A percentile compares a stretch with the other conserved stretches of the same genome.
Evolutionary conservation across 345 rosid species (phyloP).

Genomic region (Brassica incana): DNA sequence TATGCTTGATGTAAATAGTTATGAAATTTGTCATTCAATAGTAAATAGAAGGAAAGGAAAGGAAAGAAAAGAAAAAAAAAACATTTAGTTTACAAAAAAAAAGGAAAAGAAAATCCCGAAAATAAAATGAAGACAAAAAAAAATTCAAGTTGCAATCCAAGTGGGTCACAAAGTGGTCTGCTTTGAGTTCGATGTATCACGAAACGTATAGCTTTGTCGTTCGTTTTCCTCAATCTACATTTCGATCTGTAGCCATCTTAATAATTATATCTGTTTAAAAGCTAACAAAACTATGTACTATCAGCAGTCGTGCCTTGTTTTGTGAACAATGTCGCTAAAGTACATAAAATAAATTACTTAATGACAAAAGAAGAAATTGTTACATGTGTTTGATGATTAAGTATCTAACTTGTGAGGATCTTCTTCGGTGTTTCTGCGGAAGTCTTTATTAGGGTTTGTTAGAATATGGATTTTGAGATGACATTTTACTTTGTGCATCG

Average conservation of each 20-base stretch:
- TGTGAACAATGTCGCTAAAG: constrained; percentile 29
- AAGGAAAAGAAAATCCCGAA: constrained; percentile 4
- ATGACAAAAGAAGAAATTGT: constrained; percentile 8
- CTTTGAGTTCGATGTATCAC: constrained; percentile 28
- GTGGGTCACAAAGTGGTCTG: constrained; percentile 47
- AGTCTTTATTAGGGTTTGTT: constrained; percentile 28
- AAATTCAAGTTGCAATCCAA: constrained; percentile 36
- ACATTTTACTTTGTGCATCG: constrained; percentile 21
- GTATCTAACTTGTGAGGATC: constrained; percentile 5
- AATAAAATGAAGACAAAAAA: constrained; percentile 23
- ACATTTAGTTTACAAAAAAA: no score
- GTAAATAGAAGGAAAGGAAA: not conserved
- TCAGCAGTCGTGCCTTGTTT: constrained; percentile 28
- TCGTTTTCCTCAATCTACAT: constrained; percentile 13
- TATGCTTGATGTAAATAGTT: constrained; percentile 9
- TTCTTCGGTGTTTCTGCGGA: constrained; percentile 16
- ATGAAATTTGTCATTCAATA: not conserved
- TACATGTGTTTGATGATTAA: constrained; percentile 26
- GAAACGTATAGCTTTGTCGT: constrained; percentile 34
- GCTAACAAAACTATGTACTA: constrained; percentile 13
- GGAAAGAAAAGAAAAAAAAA: no score
- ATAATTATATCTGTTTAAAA: not conserved
- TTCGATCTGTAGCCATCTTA: not conserved
- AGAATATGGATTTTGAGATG: constrained; percentile 7
- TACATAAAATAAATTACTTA: constrained; percentile 1